Conservation (phyloP, 805 yeast species). For the Saccharomycopsis sp. region DNA sequence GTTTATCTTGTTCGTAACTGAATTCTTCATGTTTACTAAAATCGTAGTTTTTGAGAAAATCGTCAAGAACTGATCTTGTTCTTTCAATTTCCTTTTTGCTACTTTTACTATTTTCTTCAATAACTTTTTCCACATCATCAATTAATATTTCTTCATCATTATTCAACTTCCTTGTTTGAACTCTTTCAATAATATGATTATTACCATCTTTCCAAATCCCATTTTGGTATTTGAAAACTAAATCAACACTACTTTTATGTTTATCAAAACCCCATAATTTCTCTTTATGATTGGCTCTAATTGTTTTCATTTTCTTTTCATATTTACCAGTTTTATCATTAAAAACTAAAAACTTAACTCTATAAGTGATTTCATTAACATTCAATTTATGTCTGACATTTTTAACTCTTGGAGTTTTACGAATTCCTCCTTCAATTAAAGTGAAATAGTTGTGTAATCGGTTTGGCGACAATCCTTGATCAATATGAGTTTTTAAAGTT, state of each 20-base stretch:
- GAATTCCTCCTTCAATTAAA: constrained; percentile 40
- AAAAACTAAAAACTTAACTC: constrained; percentile 50
- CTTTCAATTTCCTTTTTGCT: constrained; percentile 34
- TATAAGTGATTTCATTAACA: constrained; percentile 41
- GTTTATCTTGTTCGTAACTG: constrained; percentile 25
- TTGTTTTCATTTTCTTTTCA: constrained; percentile 8
- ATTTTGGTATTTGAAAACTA: constrained; percentile 50
- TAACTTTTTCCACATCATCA: background rate
- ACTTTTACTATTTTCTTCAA: no score
- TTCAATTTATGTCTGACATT: constrained; percentile 29
- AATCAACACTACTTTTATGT: constrained; percentile 46
- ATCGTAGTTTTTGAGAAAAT: constrained; percentile 37
- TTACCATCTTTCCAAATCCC: constrained; percentile 75
- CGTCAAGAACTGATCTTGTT: constrained; percentile 36
- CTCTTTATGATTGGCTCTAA: constrained; percentile 33
- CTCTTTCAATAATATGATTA: constrained; percentile 65
- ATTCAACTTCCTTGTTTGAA: constrained; percentile 18
- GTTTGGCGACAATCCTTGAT: constrained; percentile 31
- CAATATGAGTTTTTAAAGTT: constrained; percentile 17
- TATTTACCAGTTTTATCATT: constrained; percentile 46
- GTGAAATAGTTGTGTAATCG: constrained; percentile 28
- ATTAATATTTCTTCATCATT: constrained; percentile 21
- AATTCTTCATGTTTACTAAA: constrained; percentile 41
- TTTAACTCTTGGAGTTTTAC: constrained; percentile 42
- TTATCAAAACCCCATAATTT: constrained; percentile 90